Percentiles rank a stretch among this genome's conserved stretches.
These are phyloP conservation scores for Rubia tinctorum DNA, from an alignment of 305 asterid genomes.

Conservation along the genomic window DNA sequence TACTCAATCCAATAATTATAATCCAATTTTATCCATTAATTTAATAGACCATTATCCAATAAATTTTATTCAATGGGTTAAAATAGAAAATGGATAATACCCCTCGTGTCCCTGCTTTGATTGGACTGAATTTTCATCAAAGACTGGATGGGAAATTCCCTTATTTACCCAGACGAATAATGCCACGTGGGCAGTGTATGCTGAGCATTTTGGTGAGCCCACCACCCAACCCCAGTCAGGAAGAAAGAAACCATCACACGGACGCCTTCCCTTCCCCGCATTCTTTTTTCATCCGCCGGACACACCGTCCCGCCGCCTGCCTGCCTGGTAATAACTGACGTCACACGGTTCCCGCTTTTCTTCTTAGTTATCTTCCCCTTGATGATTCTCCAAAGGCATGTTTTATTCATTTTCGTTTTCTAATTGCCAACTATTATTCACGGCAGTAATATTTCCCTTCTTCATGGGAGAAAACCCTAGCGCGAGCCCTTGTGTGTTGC, in stretches of 20 bases:
- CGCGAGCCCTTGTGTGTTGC: background rate
- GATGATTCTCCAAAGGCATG: background rate
- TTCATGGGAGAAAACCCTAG: background rate
- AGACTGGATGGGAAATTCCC: background rate
- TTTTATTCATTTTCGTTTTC: background rate
- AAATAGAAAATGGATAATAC: too few species aligned
- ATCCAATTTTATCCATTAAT: too few species aligned
- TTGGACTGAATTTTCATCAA: background rate
- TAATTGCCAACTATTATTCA: background rate
- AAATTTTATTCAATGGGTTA: too few species aligned
- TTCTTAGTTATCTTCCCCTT: background rate
- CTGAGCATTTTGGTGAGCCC: conserved; percentile 1
- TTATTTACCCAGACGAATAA: background rate
- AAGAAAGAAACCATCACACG: background rate
- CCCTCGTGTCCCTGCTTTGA: too few species aligned
- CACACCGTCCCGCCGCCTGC: background rate
- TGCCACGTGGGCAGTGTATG: conserved; percentile 11
- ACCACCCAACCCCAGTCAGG: background rate
- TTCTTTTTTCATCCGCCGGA: background rate
- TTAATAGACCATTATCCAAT: too few species aligned
- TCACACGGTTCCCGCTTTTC: background rate
- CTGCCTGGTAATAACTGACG: background rate
- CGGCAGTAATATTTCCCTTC: background rate
- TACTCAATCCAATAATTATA: too few species aligned
- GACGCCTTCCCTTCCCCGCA: background rate